phyloP scores from a whole-genome alignment of 306 rosid species.

The Rosa rugosa region DNA sequence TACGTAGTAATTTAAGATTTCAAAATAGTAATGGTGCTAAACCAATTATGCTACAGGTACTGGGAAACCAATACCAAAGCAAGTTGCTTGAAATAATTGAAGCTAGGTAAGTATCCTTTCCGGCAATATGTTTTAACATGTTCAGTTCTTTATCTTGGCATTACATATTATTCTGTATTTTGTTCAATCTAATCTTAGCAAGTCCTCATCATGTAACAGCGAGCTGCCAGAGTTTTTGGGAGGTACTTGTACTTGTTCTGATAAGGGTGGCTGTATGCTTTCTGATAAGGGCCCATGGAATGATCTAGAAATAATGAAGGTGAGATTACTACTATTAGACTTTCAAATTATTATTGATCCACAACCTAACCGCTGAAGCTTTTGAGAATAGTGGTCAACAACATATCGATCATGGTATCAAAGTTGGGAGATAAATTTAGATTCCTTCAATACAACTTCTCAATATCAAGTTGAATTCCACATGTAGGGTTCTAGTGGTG shows the following conservation, averaged over 20 bases:
- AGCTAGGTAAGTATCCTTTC: slow-evolving; percentile 48
- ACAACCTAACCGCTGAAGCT: not conserved
- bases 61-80: slow-evolving; percentile 88
- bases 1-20: slow-evolving; percentile 6
- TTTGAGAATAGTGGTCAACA: not conserved
- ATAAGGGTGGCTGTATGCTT: slow-evolving; percentile 91
- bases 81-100: slow-evolving; percentile 92
- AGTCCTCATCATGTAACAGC: slow-evolving; percentile 44
- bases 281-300: slow-evolving; percentile 99
- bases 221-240: slow-evolving; percentile 95
- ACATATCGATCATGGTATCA: not conserved
- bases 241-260: slow-evolving; percentile 83
- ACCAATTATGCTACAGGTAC: slow-evolving; percentile 51
- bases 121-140: not conserved
- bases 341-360: not conserved
- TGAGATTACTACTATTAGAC: slow-evolving; percentile 21
- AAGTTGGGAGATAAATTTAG: not conserved
- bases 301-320: slow-evolving; percentile 77
- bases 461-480: not conserved
- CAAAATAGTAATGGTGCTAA: slow-evolving; percentile 26
- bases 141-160: not conserved
- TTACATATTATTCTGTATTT: not conserved
- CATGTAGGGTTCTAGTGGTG: not conserved
- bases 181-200: not conserved
- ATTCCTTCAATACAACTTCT: not conserved